Base-by-base conservation (phyloP, 139 green algal genomes). In the Coelastrella sp. region DNA sequence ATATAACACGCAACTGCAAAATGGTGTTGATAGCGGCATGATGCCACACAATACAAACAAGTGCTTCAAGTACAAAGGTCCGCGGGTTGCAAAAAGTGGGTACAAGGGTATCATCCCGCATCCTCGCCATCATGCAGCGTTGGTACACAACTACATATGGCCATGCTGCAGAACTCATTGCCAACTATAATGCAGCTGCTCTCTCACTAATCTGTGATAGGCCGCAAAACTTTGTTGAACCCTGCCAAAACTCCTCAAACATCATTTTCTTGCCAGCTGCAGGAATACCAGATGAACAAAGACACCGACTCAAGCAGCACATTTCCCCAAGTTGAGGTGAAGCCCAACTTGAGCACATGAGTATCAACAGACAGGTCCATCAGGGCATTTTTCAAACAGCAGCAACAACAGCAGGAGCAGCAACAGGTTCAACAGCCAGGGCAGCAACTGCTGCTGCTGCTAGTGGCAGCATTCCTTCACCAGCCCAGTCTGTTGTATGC, bases 401-500 rank as follows among this genome's bases (percentile, higher is more conserved):
- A 81, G 74, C 74, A 59, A 19, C 25, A 19, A 19, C 9, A 19
- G 72, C 72, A 78, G 72, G 17, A 78, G 20, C 72, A 49, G 20
- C 72, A n/a, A 22, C 10, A 59, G 25, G n/a, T 60, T n/a, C 27
- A 19, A 19, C 12, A 17, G 10, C 74, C 79, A 27, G 57, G 56
- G 24, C 11, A 4, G 60, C 82, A 63, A 25, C 60, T 73, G 7
- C 27, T 57, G 80, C 84, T 56, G 84, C 84, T 22, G 84, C 84
- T 24, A 8, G 49, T 80, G 84, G 24, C n/a, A 20, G 58, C 20
- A 56, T 7, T 7, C 56, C 14, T 17, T 88, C 83, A 17, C 27
- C 83, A 12, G 66, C 78, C 87, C 87, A 91, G 57, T 80, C 87
- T 25, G 78, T 15, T 11, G 25, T 57, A 17, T 63, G 63, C 78